These are phyloP conservation scores for Chrysosporium keratinophilum DNA, from an alignment of 2,329 filamentous ascomycete genomes.

Conservation along the genomic window DNA sequence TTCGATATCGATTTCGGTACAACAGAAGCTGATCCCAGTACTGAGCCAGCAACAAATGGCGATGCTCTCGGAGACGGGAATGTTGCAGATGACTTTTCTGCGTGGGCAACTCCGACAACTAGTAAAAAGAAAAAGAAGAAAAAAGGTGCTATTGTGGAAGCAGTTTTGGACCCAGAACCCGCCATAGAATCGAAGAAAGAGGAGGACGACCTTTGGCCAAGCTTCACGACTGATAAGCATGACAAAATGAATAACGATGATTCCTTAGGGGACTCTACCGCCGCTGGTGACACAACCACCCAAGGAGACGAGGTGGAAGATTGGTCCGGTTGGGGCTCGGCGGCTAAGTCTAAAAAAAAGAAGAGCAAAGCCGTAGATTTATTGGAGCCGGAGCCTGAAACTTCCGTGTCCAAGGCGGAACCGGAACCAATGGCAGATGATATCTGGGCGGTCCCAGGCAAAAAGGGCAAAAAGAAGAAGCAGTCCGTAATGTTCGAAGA, in stretches of 20 bases:
- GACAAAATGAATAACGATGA: slow-evolving; percentile 14
- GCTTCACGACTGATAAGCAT: background rate
- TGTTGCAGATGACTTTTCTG: slow-evolving; percentile 32
- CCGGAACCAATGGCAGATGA: slow-evolving; percentile 9
- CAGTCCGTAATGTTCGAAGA: background rate
- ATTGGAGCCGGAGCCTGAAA: slow-evolving; percentile 2
- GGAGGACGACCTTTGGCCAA: slow-evolving; percentile 37
- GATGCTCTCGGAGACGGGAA: slow-evolving; percentile 23
- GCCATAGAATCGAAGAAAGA: slow-evolving; percentile 28
- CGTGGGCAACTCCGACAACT: slow-evolving; percentile 33
- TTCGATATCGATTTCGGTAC: slow-evolving; percentile 38
- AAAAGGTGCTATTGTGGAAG: slow-evolving; percentile 17
- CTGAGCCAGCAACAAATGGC: slow-evolving; percentile 25
- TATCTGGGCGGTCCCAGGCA: background rate
- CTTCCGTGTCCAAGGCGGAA: background rate
- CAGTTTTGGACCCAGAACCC: slow-evolving; percentile 4
- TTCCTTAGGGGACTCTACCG: slow-evolving; percentile 4
- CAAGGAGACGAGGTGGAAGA: slow-evolving; percentile 23
- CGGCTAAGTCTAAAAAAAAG: slow-evolving; percentile 32
- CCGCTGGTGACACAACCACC: background rate
- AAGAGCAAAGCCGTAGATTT: slow-evolving; percentile 16
- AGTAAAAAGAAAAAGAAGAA: slow-evolving; percentile 47
- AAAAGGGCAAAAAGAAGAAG: slow-evolving; percentile 13
- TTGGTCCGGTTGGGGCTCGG: slow-evolving; percentile 21
- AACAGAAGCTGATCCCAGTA: slow-evolving; percentile 24